phyloP scores from a whole-genome alignment of 2,329 filamentous ascomycete genomes.

The Colletotrichum lini region DNA sequence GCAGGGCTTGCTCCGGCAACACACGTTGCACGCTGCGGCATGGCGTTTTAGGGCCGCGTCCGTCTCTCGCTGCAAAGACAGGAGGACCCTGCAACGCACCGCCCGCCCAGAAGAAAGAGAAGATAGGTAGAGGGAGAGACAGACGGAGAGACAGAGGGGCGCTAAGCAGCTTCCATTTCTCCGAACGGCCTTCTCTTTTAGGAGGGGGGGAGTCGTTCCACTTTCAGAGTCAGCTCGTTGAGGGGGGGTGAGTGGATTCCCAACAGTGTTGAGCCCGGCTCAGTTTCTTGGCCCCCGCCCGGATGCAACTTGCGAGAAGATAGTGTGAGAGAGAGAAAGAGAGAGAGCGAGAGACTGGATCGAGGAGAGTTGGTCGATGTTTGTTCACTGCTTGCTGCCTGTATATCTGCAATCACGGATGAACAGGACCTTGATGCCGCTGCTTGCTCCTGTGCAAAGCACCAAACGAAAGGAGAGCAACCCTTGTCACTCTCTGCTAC shows the following conservation, averaged over 20 bases:
- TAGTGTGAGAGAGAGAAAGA: too few species aligned
- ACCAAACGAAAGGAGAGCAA: neutral
- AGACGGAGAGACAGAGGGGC: neutral
- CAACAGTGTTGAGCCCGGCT: conserved; percentile 32
- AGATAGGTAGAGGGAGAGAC: neutral
- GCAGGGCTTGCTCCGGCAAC: conserved; percentile 29
- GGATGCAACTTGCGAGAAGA: too few species aligned
- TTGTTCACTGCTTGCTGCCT: too few species aligned
- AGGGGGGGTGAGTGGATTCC: conserved; percentile 8
- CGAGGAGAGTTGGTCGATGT: too few species aligned
- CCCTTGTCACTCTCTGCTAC: neutral
- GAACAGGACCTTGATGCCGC: neutral
- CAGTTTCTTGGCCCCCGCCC: too few species aligned
- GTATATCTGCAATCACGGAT: neutral
- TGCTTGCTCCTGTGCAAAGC: neutral
- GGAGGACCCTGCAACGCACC: conserved; percentile 23
- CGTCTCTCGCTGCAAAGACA: neutral
- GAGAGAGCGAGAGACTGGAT: too few species aligned
- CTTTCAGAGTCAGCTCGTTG: conserved; percentile 25
- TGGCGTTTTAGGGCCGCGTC: conserved; percentile 22
- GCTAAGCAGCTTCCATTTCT: conserved; percentile 39
- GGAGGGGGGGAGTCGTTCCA: conserved; percentile 30
- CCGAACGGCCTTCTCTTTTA: conserved; percentile 10
- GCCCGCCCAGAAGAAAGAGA: neutral
- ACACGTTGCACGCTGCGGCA: conserved; percentile 18